These are phyloP conservation scores for Podospora conica DNA, from an alignment of 495 filamentous ascomycete genomes.

Conservation along the genomic window DNA sequence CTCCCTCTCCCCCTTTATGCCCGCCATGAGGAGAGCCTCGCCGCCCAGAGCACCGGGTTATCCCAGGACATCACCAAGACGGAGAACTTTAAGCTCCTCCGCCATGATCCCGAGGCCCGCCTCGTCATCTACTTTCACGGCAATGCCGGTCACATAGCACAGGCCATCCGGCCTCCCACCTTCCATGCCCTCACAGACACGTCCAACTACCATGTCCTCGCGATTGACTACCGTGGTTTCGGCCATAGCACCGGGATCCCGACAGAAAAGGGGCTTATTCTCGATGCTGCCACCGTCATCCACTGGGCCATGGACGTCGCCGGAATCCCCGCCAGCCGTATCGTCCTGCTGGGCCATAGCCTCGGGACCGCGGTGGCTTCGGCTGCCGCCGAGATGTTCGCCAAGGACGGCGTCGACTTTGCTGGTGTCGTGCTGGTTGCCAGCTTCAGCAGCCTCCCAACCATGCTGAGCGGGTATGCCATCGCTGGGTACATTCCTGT, in stretches of 20 bases:
- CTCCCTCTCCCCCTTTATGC: slow-evolving; percentile 59
- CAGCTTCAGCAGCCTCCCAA: slow-evolving; percentile 67
- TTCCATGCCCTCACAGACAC: slow-evolving; percentile 59
- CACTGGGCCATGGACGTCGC: slow-evolving; percentile 63
- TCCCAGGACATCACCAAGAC: slow-evolving; percentile 50
- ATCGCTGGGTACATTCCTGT: slow-evolving; percentile 72
- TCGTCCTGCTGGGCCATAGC: slow-evolving; percentile 80
- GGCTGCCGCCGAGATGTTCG: slow-evolving; percentile 64
- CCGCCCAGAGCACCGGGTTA: slow-evolving; percentile 45
- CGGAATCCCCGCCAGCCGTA: slow-evolving; percentile 59
- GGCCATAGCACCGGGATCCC: slow-evolving; percentile 74
- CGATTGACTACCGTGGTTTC: slow-evolving; percentile 87
- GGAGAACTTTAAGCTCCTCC: slow-evolving; percentile 53
- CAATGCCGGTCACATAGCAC: slow-evolving; percentile 61
- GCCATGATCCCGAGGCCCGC: slow-evolving; percentile 53
- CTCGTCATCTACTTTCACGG: slow-evolving; percentile 56
- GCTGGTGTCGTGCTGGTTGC: slow-evolving; percentile 71
- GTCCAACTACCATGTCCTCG: slow-evolving; percentile 52
- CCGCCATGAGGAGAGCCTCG: slow-evolving; percentile 47
- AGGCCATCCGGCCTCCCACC: slow-evolving; percentile 53
- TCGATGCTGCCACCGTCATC: slow-evolving; percentile 65
- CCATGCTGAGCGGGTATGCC: slow-evolving; percentile 56
- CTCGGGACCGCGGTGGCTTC: slow-evolving; percentile 80
- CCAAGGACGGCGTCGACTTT: slow-evolving; percentile 44
- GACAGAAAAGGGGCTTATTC: slow-evolving; percentile 74